Evolutionary conservation across 192 early-diverging fungal genomes (phyloP).

Genomic region (Coemansia sp.): DNA sequence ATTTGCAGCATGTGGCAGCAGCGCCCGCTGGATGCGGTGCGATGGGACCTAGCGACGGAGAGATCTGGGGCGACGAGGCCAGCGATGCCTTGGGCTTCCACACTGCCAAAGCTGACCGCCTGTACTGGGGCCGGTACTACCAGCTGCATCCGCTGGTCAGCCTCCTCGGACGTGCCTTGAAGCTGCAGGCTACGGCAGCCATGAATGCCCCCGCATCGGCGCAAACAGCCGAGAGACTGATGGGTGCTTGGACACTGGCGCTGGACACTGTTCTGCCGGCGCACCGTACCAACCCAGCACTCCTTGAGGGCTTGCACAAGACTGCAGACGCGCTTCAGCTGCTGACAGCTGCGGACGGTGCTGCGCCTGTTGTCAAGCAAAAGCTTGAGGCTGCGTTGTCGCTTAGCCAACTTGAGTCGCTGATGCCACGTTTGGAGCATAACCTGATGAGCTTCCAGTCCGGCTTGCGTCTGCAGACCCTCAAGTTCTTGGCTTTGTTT

Average conservation of each 20-base stretch:
- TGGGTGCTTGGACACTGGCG: slow-evolving; percentile 25
- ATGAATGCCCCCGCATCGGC: slow-evolving; percentile 11
- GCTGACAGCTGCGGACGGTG: slow-evolving; percentile 8
- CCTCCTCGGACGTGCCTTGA: slow-evolving; percentile 42
- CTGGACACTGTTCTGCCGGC: slow-evolving; percentile 18
- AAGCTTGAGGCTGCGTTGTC: slow-evolving; percentile 30
- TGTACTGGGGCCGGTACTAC: slow-evolving; percentile 51
- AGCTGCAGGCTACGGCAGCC: slow-evolving; percentile 24
- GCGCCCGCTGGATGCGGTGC: neutral
- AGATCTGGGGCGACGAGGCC: slow-evolving; percentile 19
- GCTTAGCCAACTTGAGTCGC: slow-evolving; percentile 21
- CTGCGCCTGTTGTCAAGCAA: neutral
- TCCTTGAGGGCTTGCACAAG: slow-evolving; percentile 32
- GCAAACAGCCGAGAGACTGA: slow-evolving; percentile 10
- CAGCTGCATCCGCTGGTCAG: slow-evolving; percentile 40
- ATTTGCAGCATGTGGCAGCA: slow-evolving; percentile 10
- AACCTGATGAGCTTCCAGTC: slow-evolving; percentile 43
- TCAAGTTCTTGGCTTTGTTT: slow-evolving; percentile 72
- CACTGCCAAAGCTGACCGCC: slow-evolving; percentile 12
- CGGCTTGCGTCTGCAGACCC: slow-evolving; percentile 63
- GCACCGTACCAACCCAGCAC: slow-evolving; percentile 29
- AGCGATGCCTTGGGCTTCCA: slow-evolving; percentile 36
- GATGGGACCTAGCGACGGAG: slow-evolving; percentile 6
- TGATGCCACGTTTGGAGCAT: slow-evolving; percentile 36
- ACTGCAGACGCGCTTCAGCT: slow-evolving; percentile 28